Evolutionary conservation across 2,329 filamentous ascomycete species (phyloP).

Genomic region (Tolypocladium tundrense): DNA sequence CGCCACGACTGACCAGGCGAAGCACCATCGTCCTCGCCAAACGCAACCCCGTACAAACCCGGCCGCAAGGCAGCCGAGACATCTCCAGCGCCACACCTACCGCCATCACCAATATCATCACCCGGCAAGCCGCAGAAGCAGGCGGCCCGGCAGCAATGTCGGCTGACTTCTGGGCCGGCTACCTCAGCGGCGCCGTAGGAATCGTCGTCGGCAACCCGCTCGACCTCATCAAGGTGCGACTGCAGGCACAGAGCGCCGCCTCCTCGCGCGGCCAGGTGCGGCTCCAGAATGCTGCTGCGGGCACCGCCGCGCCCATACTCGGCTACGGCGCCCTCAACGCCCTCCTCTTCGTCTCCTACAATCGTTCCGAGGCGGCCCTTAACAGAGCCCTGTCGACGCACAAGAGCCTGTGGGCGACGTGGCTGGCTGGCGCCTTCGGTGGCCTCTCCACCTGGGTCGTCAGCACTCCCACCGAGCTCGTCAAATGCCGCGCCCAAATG

Average conservation of each 20-base stretch:
- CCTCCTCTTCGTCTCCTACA: conserved; percentile 82
- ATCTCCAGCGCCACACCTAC: background rate
- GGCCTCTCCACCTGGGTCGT: conserved; percentile 80
- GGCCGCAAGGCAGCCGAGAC: background rate
- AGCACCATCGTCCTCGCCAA: background rate
- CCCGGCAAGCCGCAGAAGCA: background rate
- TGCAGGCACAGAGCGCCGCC: conserved; percentile 50
- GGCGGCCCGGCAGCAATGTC: conserved; percentile 47
- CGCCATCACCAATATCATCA: background rate
- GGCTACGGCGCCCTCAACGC: conserved; percentile 89
- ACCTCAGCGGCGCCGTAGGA: conserved; percentile 73
- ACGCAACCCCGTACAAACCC: background rate
- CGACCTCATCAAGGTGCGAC: conserved; percentile 51
- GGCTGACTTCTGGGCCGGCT: conserved; percentile 89
- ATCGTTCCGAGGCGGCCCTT: conserved; percentile 63
- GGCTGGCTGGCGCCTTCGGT: conserved; percentile 68
- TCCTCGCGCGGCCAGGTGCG: conserved; percentile 2
- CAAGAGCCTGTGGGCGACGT: conserved; percentile 55
- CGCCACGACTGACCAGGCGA: background rate
- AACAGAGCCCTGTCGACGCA: conserved; percentile 22
- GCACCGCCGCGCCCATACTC: conserved; percentile 74
- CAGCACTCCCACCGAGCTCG: conserved; percentile 78
- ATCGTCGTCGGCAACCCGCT: conserved; percentile 87
- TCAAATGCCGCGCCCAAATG: conserved; percentile 82
- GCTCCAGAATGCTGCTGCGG: conserved; percentile 38